These are phyloP conservation scores for Anisodus acutangulus DNA, from an alignment of 257 asterid genomes.

Conservation along the genomic window DNA sequence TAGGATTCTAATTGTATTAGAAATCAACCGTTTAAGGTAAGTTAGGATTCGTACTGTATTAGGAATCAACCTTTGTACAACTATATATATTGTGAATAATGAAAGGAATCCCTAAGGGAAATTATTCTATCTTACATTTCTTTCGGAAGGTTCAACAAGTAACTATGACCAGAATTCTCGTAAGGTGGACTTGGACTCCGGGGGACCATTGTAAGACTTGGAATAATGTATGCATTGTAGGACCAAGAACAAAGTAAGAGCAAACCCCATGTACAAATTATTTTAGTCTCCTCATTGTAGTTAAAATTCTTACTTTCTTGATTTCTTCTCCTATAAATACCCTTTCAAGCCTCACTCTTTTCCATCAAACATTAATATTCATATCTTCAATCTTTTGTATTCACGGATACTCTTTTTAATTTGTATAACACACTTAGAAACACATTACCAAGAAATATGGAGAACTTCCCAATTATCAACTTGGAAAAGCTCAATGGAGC, in stretches of 20 bases:
- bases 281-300: neutral
- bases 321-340: conserved; percentile 1
- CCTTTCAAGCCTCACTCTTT: neutral
- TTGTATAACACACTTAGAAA: neutral
- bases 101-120: too few species aligned
- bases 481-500: conserved; percentile 29
- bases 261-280: neutral
- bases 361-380: neutral
- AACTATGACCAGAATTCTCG: neutral
- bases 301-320: neutral
- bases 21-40: too few species aligned
- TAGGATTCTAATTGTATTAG: too few species aligned
- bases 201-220: neutral
- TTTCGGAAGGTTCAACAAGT: neutral
- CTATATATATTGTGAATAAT: too few species aligned
- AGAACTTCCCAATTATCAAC: conserved; percentile 31
- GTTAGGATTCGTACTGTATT: too few species aligned
- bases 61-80: too few species aligned
- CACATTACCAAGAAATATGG: conserved; percentile 22
- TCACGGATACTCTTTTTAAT: too few species aligned
- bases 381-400: too few species aligned
- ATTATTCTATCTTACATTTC: too few species aligned
- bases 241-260: neutral
- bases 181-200: neutral
- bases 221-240: neutral